Percentiles rank a stretch among this genome's conserved stretches.
phyloP scores from a whole-genome alignment of 495 filamentous ascomycete species.

The Rusavskia elegans region DNA sequence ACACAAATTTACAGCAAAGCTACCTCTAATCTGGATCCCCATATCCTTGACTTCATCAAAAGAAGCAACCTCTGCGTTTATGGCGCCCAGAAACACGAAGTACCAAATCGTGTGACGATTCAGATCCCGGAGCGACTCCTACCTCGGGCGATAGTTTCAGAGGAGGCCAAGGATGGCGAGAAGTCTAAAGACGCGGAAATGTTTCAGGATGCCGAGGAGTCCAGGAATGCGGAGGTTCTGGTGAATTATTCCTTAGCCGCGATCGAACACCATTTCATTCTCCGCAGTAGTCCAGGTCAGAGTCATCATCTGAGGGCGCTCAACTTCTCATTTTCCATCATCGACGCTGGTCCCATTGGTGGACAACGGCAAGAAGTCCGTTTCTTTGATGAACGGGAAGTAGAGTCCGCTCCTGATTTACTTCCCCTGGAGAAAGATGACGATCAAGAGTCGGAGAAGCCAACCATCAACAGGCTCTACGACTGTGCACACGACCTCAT shows the following conservation, averaged over 20 bases:
- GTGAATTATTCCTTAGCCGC: not conserved
- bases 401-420: conserved; percentile 55
- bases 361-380: not conserved
- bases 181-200: not conserved
- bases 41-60: conserved; percentile 6
- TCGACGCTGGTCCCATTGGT: not conserved
- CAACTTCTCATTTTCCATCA: not conserved
- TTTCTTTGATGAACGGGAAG: conserved; percentile 8
- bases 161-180: not conserved
- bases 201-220: too few relatives aligned
- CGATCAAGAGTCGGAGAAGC: not conserved
- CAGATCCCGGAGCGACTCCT: conserved; percentile 2
- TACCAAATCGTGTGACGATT: conserved; percentile 3
- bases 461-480: not conserved
- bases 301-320: not conserved
- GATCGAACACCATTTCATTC: not conserved
- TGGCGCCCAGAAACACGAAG: conserved; percentile 5
- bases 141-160: not conserved
- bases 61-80: conserved; percentile 8
- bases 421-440: too few relatives aligned
- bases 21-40: not conserved
- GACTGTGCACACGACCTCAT: not conserved
- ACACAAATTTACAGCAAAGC: not conserved
- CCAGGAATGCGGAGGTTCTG: not conserved
- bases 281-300: not conserved